Evolutionary conservation across 345 rosid species (phyloP), one percentile per base, ranked within the genome.

Genomic region (Eucalyptus shirleyi): DNA sequence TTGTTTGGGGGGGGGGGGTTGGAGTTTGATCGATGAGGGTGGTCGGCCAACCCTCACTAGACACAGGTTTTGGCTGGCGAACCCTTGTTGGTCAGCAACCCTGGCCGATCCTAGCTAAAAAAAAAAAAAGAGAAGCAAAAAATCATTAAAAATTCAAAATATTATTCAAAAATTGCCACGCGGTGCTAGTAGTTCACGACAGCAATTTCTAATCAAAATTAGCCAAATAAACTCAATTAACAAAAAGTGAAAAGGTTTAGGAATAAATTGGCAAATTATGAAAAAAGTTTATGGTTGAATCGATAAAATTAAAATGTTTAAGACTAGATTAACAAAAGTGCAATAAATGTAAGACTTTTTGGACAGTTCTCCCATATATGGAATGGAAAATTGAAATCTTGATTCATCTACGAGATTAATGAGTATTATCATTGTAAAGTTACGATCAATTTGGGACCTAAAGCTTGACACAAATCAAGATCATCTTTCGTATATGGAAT

Each of bases 351-450:
- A 51, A 0, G 9, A 18, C 2, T 18, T 53, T 53, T 18, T 53
- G 56, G 0, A 51, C 10, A 19, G 0, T 19, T 53, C 0, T 19
- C 10, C 1, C 0, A 53, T 53, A 2, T 19, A 19, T 8, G 24
- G 10, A 53, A 0, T 53, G 24, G 24, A 53, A 1, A 53, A 53
- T 53, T 53, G 26, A 53, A 53, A 53, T 53, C 59, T 53, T 53
- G 26, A 65, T 32, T 65, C 0, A 32, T 65, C 40, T 8, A n/a
- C 4, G 0, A n/a, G 37, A n/a, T 65, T 65, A 15, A 0, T n/a
- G 0, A 65, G 37, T 7, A 8, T 65, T n/a, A 0, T 65, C 32
- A 34, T n/a, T 65, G 77, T 16, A 15, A n/a, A n/a, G 77, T n/a
- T 65, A 65, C 37, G 1, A 65, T 65, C 77, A 16, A 40, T 65